Base-by-base conservation (phyloP, 2,329 filamentous ascomycete species). In the Fusarium musae region DNA sequence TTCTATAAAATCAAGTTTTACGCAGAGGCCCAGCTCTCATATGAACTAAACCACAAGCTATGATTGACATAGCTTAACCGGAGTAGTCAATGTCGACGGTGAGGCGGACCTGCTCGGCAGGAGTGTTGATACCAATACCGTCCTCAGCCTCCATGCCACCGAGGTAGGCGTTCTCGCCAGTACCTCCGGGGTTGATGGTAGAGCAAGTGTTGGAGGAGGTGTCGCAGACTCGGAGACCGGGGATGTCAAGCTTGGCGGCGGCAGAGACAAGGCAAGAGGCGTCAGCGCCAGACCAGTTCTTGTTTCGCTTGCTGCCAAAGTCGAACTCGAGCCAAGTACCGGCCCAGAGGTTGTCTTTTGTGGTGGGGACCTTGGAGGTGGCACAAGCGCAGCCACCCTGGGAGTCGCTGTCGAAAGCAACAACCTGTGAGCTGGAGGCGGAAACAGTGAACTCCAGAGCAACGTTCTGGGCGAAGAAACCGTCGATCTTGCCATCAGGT, bases 261-360 rank as follows among this genome's bases (percentile, higher is more conserved):
- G 75, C 68, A 74, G 83, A 80, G 46, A 87, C 85, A 15, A 89
- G 82, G 66, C 83, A 83, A 9, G 86, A 88, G 70, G 84, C 86
- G 63, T 89, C 87, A 65, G 84, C 85, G 44, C 87, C 87, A 6
- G 84, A 87, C 84, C 84, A 87, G 62, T 78, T 80, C n/a, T 74
- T 61, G 83, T 89, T 89, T 80, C 79, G 79, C 1, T 69, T 40
- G 81, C 83, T 85, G 66, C 72, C 84, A 52, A 84, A 83, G 80
- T 88, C 87, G 59, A 84, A 85, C 82, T 89, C 87, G 78, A 83
- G 73, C 87, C 87, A 89, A 63, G 83, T 83, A 70, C 80, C 80
- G 57, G 82, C 82, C 64, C 80, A 85, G 77, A 85, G 82, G 69
- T 86, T 85, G 54, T 75, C 70, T 6, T 9, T 2, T 61, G 84